These are phyloP conservation scores for Colletotrichum brevisporum DNA, from an alignment of 2,329 filamentous ascomycete genomes.

Conservation along the genomic window DNA sequence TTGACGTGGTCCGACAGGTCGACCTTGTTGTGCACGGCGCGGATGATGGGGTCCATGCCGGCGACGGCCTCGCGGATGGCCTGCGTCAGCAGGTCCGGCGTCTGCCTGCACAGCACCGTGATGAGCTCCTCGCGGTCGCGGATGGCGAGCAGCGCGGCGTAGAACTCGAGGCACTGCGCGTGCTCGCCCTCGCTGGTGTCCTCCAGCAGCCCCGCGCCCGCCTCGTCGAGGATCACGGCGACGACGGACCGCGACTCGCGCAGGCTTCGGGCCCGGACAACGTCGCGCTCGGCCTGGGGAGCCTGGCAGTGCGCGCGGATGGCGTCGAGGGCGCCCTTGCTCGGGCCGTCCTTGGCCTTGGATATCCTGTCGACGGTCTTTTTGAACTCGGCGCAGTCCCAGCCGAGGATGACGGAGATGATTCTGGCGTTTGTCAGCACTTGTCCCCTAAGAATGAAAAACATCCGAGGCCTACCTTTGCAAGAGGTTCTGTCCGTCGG, in stretches of 20 bases:
- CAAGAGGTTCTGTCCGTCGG: constrained; percentile 86
- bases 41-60: constrained; percentile 82
- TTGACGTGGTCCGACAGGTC: constrained; percentile 79
- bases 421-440: constrained; percentile 63
- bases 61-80: constrained; percentile 74
- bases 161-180: constrained; percentile 76
- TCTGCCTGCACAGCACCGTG: constrained; percentile 74
- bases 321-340: constrained; percentile 72
- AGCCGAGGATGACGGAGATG: constrained; percentile 78
- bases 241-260: constrained; percentile 72
- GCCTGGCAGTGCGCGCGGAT: constrained; percentile 72
- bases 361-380: constrained; percentile 76
- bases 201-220: constrained; percentile 60
- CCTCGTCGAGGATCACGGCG: constrained; percentile 72
- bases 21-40: constrained; percentile 77
- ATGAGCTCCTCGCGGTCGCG: constrained; percentile 82
- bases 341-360: constrained; percentile 69
- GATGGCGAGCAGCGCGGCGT: constrained; percentile 77
- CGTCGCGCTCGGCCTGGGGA: constrained; percentile 69
- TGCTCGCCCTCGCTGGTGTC: constrained; percentile 74
- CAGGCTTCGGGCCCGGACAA: constrained; percentile 69
- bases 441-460: not conserved
- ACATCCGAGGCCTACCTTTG: constrained; percentile 64
- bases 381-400: constrained; percentile 80
- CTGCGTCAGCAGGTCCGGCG: constrained; percentile 80